Evolutionary conservation across 2,329 filamentous ascomycete genomes (phyloP).

Genomic region (Eutypa lata): DNA sequence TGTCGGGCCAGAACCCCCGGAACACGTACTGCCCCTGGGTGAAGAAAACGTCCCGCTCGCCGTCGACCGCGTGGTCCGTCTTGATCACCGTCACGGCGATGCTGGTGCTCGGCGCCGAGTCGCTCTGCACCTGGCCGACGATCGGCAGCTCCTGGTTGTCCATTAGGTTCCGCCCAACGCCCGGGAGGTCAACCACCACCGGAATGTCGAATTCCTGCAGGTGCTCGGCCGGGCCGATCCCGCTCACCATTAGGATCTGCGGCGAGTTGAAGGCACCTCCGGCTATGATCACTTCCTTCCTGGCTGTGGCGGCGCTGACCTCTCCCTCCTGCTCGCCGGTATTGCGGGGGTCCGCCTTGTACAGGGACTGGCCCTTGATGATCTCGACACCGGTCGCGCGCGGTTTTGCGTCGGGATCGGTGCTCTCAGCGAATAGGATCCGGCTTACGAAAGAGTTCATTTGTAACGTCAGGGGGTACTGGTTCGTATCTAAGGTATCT

Average conservation of each 20-base stretch:
- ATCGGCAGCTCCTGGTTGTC: slow-evolving; percentile 39
- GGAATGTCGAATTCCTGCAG: slow-evolving; percentile 39
- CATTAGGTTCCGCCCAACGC: slow-evolving; percentile 47
- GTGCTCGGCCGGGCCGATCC: slow-evolving; percentile 38
- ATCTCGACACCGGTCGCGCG: slow-evolving; percentile 15
- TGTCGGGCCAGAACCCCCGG: slow-evolving; percentile 19
- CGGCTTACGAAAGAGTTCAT: slow-evolving; percentile 15
- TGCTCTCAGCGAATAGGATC: slow-evolving; percentile 9
- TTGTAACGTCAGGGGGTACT: slow-evolving; percentile 37
- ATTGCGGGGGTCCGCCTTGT: slow-evolving; percentile 22
- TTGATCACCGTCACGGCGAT: background rate
- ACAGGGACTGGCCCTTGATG: slow-evolving; percentile 24
- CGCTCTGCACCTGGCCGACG: slow-evolving; percentile 10
- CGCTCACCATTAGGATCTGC: slow-evolving; percentile 46
- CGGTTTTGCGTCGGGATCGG: slow-evolving; percentile 1
- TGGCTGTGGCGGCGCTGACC: slow-evolving; percentile 20
- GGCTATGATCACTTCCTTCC: slow-evolving; percentile 44
- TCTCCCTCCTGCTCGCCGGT: slow-evolving; percentile 23
- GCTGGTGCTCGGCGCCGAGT: background rate
- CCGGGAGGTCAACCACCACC: slow-evolving; percentile 38
- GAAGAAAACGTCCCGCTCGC: slow-evolving; percentile 17
- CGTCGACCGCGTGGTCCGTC: slow-evolving; percentile 4
- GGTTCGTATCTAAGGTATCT: slow-evolving; percentile 39
- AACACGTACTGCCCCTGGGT: slow-evolving; percentile 10
- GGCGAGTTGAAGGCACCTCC: slow-evolving; percentile 47